Evolutionary conservation across 768 basidiomycete genomes (phyloP), one percentile per base, ranked within the genome.

Genomic region (Rubroboletus satanas): DNA sequence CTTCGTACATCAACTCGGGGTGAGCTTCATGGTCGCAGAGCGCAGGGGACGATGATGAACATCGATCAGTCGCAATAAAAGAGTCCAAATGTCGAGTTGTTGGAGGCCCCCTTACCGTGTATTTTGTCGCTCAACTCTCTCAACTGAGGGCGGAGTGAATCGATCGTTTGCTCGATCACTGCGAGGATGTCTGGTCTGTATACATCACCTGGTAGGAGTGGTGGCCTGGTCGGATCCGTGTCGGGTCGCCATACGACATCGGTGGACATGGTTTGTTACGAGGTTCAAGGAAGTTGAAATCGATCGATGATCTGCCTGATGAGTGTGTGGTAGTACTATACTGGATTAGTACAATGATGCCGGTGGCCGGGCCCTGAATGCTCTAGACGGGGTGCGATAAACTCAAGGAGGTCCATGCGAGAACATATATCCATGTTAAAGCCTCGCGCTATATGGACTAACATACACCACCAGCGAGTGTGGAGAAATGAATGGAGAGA

Each of bases 41-140:
- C 29, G 23, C 23, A 35, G n/a, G 7, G 12, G 7, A 45, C 26
- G 36, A 5, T 42, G 36, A 5, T 12, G 17, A n/a, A 23, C 21
- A 17, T 43, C 4, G 55, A 58, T 61, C 49, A 56, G 47, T 36
- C 32, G 8, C 15, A n/a, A 21, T 8, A n/a, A 9, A 21, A 14
- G n/a, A 46, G 17, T 17, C 11, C n/a, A 7, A 7, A 35, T 21
- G 37, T 45, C 3, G 3, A 17, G 9, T 7, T n/a, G 14, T 12
- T 21, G 21, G 12, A 5, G 35, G 17, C 6, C 7, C 0, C 5
- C 48, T 35, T 62, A 86, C 88, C 80, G 55, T 88, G 88, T 26
- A 93, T 88, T 61, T 88, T 83, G 35, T 89, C 70, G 62, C 88
- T 92, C 21, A 93, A 66, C 33, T 66, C 74, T 50, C 83, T 75